phyloP scores from a whole-genome alignment of 1,284 basidiomycete species.

The Polyporus tsugae region DNA sequence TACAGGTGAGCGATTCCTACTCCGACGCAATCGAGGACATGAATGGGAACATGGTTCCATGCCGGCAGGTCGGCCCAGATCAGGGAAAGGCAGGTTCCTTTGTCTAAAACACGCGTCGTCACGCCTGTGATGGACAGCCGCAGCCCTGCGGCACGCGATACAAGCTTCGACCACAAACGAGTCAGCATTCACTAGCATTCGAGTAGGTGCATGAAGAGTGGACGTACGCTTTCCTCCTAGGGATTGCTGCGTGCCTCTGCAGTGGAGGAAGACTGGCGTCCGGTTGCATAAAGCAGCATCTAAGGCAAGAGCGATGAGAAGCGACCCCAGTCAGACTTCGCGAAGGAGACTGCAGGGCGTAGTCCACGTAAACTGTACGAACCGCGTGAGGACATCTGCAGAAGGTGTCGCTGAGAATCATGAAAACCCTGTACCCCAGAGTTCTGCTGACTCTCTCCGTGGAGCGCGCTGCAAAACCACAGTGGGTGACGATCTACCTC shows the following conservation, averaged over 20 bases:
- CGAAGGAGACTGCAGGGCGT: background rate
- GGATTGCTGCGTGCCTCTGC: background rate
- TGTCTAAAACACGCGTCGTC: background rate
- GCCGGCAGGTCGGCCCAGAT: background rate
- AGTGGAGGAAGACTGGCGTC: background rate
- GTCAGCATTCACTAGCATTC: background rate
- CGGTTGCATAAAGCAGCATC: background rate
- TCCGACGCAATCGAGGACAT: background rate
- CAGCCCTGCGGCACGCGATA: background rate
- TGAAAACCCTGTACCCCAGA: background rate
- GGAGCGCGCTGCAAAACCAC: background rate
- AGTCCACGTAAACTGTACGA: background rate
- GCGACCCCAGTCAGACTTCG: background rate
- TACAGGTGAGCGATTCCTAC: background rate
- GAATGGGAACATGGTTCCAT: background rate
- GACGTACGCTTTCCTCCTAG: background rate
- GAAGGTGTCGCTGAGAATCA: background rate
- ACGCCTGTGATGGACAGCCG: background rate
- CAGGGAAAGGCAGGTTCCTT: background rate
- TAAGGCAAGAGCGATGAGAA: background rate
- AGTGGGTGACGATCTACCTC: background rate
- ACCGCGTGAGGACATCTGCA: background rate
- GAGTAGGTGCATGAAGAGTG: background rate
- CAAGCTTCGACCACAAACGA: background rate
- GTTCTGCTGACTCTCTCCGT: background rate